These are phyloP conservation scores for Amphichorda felina DNA, from an alignment of 2,329 filamentous ascomycete species.

Conservation along the genomic window DNA sequence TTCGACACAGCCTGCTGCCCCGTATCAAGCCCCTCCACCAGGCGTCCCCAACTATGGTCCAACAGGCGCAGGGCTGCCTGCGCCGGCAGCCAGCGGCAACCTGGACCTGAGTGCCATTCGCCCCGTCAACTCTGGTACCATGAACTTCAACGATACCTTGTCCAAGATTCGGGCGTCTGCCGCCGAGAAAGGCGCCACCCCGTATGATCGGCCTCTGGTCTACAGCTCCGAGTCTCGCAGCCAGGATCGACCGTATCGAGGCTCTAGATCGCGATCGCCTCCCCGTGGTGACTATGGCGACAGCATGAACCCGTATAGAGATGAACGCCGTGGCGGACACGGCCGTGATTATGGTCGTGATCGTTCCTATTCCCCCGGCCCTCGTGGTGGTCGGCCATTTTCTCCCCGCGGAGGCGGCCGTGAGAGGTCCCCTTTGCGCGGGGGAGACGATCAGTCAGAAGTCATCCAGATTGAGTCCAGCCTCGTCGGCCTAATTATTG, in stretches of 20 bases:
- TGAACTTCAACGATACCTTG: constrained; percentile 75
- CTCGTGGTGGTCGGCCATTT: constrained; percentile 38
- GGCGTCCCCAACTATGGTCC: constrained; percentile 8
- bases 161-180: constrained; percentile 76
- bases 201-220: constrained; percentile 44
- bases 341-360: constrained; percentile 41
- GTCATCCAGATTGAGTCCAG: constrained; percentile 79
- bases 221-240: constrained; percentile 26
- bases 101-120: constrained; percentile 72
- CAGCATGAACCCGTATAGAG: constrained; percentile 65
- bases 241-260: constrained; percentile 41
- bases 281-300: constrained; percentile 62
- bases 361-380: constrained; percentile 59
- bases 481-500: constrained; percentile 82
- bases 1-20: constrained; percentile 13
- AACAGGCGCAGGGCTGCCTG: constrained; percentile 37
- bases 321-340: constrained; percentile 62
- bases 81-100: constrained; percentile 61
- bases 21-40: constrained; percentile 23
- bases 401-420: constrained; percentile 45
- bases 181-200: constrained; percentile 60
- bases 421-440: constrained; percentile 45
- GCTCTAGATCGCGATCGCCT: constrained; percentile 64
- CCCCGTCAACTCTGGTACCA: constrained; percentile 67
- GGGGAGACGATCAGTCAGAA: constrained; percentile 59